Evolutionary conservation across 768 basidiomycete species (phyloP), one percentile per base, ranked within the genome.

Genomic region (Cystobasidium ongulense): DNA sequence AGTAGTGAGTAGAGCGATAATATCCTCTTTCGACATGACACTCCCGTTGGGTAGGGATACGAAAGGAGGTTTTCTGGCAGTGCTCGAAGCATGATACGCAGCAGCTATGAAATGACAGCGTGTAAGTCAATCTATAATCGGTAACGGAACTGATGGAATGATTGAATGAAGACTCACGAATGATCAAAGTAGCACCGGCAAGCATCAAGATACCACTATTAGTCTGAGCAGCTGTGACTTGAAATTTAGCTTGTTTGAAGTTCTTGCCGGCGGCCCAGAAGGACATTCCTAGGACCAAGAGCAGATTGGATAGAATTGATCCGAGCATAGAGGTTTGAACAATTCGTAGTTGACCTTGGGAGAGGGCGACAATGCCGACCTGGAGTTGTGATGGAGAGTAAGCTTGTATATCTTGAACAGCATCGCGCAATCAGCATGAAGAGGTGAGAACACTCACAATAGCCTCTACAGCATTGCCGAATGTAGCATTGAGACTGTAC

Each of bases 261-360:
- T 85, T 84, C 75, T 87, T 81, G 1, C 92, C 92, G 75, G 88
- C 89, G 61, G 90, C 91, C 67, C 94, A 83, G 84, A 94, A 94
- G 17, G 90, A 91, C 81, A 89, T 91, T 7, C 93, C 93, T 17
- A 97, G 84, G 21, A 97, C 92, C 41, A 96, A 84, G 10, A 96
- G 85, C 43, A 94, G 83, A 81, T 96, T 96, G 15, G 91, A 93
- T 43, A 96, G 82, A 74, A 96, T 90, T 33, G 91, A 92, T 23
- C 92, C 93, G 54, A 96, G 85, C 86, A 95, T 88, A 41, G 92
- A 93, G 33, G 91, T 93, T 81, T 96, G 92, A 1, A 96, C 93
- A 78, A 96, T 89, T 39, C 90, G 87, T 21, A 93, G 84, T 81
- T 96, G 85, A 70, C 86, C 87, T 84, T 91, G 89, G 10, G 88